Conservation (phyloP, 805 yeast species). For the Pichia ethanolica region DNA sequence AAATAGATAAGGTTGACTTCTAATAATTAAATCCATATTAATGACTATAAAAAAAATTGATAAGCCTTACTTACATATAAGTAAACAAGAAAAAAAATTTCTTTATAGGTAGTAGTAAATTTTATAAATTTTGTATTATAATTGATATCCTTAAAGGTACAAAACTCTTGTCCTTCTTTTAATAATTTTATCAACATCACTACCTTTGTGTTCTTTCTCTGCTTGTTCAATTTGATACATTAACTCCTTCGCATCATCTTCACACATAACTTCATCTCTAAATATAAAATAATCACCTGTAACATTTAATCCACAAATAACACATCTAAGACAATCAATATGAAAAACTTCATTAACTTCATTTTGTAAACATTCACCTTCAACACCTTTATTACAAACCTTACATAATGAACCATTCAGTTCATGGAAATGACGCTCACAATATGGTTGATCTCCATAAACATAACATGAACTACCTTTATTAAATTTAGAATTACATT, state of each 20-base stretch:
- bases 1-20: no score
- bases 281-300: slow-evolving; percentile 48
- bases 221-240: slow-evolving; percentile 10
- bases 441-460: slow-evolving; percentile 70
- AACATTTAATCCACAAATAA: slow-evolving; percentile 46
- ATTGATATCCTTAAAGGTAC: slow-evolving; percentile 16
- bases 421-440: slow-evolving; percentile 69
- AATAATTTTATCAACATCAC: slow-evolving; percentile 16
- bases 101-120: no score
- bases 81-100: no score
- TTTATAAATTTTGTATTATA: neutral
- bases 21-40: no score
- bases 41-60: no score
- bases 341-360: slow-evolving; percentile 71
- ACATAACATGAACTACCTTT: slow-evolving; percentile 69
- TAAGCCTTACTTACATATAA: no score
- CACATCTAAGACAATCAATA: slow-evolving; percentile 61
- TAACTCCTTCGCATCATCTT: slow-evolving; percentile 28
- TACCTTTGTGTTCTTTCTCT: slow-evolving; percentile 4
- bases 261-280: slow-evolving; percentile 45
- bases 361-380: slow-evolving; percentile 84
- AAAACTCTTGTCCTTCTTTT: slow-evolving; percentile 29
- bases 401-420: slow-evolving; percentile 70
- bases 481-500: slow-evolving; percentile 51
- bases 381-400: slow-evolving; percentile 68